Evolutionary conservation across 495 filamentous ascomycete genomes (phyloP).

Genomic region (Penicillium cataractarum): DNA sequence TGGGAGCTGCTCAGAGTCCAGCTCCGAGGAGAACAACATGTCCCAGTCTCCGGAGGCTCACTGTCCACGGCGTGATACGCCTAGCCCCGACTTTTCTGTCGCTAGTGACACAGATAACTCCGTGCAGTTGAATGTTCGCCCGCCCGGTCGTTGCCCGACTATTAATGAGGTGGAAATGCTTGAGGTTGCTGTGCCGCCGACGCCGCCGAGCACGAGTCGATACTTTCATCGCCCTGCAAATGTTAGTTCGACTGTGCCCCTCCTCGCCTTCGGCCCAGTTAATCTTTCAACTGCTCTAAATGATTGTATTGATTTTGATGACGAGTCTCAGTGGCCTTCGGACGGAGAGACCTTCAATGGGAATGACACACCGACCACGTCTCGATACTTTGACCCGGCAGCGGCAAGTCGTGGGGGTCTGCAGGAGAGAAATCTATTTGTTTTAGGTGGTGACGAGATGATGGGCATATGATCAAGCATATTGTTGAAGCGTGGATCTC

Average conservation of each 20-base stretch:
- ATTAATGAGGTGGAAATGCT: neutral
- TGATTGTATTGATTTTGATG: too few relatives aligned
- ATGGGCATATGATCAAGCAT: too few relatives aligned
- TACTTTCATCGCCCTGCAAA: neutral
- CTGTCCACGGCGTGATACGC: neutral
- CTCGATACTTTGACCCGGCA: neutral
- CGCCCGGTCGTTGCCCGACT: neutral
- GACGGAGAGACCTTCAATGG: neutral
- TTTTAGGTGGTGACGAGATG: too few relatives aligned
- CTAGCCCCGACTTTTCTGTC: neutral
- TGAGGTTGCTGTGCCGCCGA: neutral
- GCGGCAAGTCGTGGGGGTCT: too few relatives aligned
- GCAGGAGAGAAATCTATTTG: too few relatives aligned
- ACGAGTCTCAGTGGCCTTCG: neutral
- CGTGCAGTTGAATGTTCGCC: neutral
- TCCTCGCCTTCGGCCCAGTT: neutral
- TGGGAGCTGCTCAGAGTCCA: neutral
- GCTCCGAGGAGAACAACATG: neutral
- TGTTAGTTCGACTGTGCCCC: neutral
- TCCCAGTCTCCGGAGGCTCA: neutral
- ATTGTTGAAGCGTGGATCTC: too few relatives aligned
- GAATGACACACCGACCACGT: neutral
- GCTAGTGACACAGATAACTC: neutral
- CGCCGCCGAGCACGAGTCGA: neutral
- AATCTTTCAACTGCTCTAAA: neutral